Percentiles rank a stretch among this genome's conserved stretches.
Evolutionary conservation across 768 basidiomycete species (phyloP).

Genomic region (Mycena vulgaris): DNA sequence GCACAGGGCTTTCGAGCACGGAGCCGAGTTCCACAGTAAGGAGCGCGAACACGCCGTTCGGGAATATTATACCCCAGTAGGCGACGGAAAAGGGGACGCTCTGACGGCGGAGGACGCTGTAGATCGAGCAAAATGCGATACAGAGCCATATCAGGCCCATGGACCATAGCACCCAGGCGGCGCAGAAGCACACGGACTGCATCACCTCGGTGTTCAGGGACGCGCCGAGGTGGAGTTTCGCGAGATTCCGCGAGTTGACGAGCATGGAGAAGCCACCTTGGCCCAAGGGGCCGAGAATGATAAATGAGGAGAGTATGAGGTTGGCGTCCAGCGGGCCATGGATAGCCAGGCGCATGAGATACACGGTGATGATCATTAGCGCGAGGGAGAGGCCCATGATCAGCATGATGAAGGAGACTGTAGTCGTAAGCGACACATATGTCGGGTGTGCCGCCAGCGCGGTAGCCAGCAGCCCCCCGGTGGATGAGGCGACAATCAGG

Average conservation of each 20-base stretch:
- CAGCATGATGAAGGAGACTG: constrained; percentile 52
- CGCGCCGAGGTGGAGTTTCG: constrained; percentile 60
- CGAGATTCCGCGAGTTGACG: constrained; percentile 60
- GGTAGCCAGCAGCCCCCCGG: constrained; percentile 65
- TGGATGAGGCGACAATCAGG: constrained; percentile 71
- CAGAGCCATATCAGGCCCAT: constrained; percentile 68
- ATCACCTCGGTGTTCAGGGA: constrained; percentile 63
- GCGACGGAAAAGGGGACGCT: constrained; percentile 61
- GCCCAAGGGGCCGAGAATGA: constrained; percentile 72
- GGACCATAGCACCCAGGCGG: constrained; percentile 67
- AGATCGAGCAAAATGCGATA: constrained; percentile 60
- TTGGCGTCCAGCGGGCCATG: constrained; percentile 59
- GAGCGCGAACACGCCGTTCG: constrained; percentile 67
- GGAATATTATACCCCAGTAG: constrained; percentile 73
- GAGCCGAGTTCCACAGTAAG: constrained; percentile 64
- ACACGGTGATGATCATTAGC: constrained; percentile 69
- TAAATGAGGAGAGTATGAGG: constrained; percentile 64
- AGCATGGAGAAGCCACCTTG: constrained; percentile 69
- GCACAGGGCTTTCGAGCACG: constrained; percentile 65
- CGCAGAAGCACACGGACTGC: constrained; percentile 61
- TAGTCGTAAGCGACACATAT: constrained; percentile 63
- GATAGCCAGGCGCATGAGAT: constrained; percentile 64
- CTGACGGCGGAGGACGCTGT: constrained; percentile 48
- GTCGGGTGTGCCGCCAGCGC: constrained; percentile 56
- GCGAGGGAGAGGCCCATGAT: constrained; percentile 63